Evolutionary conservation across 176 grass and related monocot genomes (phyloP), one percentile per base, ranked within the genome.

Genomic region (Zizania latifolia): DNA sequence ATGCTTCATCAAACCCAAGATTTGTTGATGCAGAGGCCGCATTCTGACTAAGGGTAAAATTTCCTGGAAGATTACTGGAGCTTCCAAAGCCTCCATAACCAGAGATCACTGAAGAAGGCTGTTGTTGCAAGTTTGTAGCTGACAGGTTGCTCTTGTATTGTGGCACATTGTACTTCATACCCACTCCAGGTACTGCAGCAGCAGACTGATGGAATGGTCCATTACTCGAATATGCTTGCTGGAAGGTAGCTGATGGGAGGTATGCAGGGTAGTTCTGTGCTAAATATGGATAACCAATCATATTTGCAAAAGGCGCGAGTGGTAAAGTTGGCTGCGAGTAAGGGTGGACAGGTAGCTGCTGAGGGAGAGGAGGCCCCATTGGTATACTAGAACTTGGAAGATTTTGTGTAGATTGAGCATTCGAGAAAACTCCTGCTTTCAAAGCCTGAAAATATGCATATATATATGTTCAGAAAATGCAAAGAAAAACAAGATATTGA

Each of bases 251-350:
- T 65, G 93, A 93, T 35, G 96, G 92, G 35, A 99, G 65, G 82
- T 99, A 99, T 29, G 85, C 44, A 27, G 89, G 74, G 58, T 99
- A 99, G 80, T 83, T 94, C 61, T 88, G 96, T 37, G 89, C 76
- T 53, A 98, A 78, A 87, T 90, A 89, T 1, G 86, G 96, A 74
- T 99, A 99, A 24, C 96, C 85, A 76, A 99, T 88, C 72, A 99
- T 85, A 85, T 92, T 99, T 56, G 89, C 50, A 43, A 90, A 99
- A 72, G 85, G 91, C 10, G 81, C 60, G 2, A 98, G 66, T 32
- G 95, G 89, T 75, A 94, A 75, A 44, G 96, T 87, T 50, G 89
- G 96, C 78, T 99, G 96, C 72, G 96, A 80, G 75, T 95, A 99
- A 82, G 91, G 92, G 85, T 98, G 95, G 28, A 87, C 84, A n/a